phyloP scores from a whole-genome alignment of 768 basidiomycete genomes.

The Cyclocybe aegerita region DNA sequence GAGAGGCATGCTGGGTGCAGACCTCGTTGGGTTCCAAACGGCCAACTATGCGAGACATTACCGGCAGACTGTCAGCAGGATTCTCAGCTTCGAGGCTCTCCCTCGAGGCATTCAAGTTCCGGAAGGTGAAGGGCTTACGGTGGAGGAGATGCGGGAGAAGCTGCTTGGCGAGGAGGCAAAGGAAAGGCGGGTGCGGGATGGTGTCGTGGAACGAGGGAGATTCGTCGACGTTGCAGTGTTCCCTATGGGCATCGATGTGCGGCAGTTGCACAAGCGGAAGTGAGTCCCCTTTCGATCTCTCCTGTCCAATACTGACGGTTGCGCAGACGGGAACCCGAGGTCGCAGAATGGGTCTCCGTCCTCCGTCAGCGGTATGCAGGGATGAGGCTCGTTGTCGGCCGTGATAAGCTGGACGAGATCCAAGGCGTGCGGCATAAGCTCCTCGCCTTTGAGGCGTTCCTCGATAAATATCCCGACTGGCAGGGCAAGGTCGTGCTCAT shows the following conservation, averaged over 20 bases:
- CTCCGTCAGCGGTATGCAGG: slow-evolving; percentile 82
- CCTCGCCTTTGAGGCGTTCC: slow-evolving; percentile 78
- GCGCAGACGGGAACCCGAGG: slow-evolving; percentile 68
- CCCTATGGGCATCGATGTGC: slow-evolving; percentile 87
- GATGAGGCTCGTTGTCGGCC: slow-evolving; percentile 83
- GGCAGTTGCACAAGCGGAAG: slow-evolving; percentile 65
- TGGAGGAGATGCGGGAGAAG: slow-evolving; percentile 17
- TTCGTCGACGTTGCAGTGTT: slow-evolving; percentile 89
- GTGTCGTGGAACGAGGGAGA: slow-evolving; percentile 40
- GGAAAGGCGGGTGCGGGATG: slow-evolving; percentile 21
- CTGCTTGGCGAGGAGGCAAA: slow-evolving; percentile 13
- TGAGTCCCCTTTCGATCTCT: slow-evolving; percentile 19
- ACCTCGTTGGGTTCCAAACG: slow-evolving; percentile 92
- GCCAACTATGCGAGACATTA: slow-evolving; percentile 83
- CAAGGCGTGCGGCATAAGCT: slow-evolving; percentile 87
- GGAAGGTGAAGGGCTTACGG: slow-evolving; percentile 32
- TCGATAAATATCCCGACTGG: slow-evolving; percentile 77
- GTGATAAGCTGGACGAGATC: slow-evolving; percentile 87
- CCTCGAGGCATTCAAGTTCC: slow-evolving; percentile 78
- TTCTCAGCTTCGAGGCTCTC: slow-evolving; percentile 75
- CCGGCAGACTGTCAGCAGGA: slow-evolving; percentile 80
- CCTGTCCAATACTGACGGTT: neutral
- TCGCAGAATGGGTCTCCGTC: slow-evolving; percentile 77
- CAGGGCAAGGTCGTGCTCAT: slow-evolving; percentile 82
- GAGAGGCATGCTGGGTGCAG: slow-evolving; percentile 87